These are phyloP conservation scores for Pythium aquatile DNA, from an alignment of 352 stramenopile genomes.

Conservation along the genomic window DNA sequence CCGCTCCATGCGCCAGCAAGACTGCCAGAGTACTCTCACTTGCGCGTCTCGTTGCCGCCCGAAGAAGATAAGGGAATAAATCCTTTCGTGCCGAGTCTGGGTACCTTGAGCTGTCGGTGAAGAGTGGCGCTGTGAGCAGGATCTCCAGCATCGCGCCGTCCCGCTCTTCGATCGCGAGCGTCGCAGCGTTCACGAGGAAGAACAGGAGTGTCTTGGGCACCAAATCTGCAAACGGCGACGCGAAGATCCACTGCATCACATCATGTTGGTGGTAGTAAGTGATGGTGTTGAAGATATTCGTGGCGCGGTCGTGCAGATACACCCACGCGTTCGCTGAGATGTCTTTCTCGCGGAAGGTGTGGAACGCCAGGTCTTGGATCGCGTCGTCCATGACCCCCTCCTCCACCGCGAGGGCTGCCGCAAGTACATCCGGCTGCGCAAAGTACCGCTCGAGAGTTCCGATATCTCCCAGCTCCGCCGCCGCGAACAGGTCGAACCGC, in stretches of 20 bases:
- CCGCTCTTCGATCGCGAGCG: not conserved
- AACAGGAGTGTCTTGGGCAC: not conserved
- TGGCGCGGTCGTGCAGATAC: slow-evolving; percentile 1
- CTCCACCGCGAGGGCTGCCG: not conserved
- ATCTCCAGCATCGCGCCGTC: slow-evolving; percentile 12
- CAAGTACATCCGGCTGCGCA: not conserved
- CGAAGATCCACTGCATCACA: not conserved
- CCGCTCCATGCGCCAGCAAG: not conserved
- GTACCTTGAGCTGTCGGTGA: not conserved
- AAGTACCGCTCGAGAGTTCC: slow-evolving; percentile 11
- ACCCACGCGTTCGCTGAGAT: not conserved
- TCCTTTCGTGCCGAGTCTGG: not conserved
- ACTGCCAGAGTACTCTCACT: not conserved
- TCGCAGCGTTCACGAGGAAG: not conserved
- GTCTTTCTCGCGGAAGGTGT: too few relatives aligned
- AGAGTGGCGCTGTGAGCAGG: slow-evolving; percentile 3
- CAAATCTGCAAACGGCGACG: not conserved
- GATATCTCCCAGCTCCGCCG: slow-evolving; percentile 14
- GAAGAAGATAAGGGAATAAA: not conserved
- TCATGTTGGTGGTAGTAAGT: not conserved
- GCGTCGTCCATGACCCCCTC: not conserved
- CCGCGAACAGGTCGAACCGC: slow-evolving; percentile 8
- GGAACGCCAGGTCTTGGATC: too few relatives aligned
- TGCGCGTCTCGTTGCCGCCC: not conserved
- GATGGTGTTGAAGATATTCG: not conserved